Evolutionary conservation across 768 basidiomycete genomes (phyloP), one percentile per base, ranked within the genome.

Genomic region (Rhodotorula paludigena): DNA sequence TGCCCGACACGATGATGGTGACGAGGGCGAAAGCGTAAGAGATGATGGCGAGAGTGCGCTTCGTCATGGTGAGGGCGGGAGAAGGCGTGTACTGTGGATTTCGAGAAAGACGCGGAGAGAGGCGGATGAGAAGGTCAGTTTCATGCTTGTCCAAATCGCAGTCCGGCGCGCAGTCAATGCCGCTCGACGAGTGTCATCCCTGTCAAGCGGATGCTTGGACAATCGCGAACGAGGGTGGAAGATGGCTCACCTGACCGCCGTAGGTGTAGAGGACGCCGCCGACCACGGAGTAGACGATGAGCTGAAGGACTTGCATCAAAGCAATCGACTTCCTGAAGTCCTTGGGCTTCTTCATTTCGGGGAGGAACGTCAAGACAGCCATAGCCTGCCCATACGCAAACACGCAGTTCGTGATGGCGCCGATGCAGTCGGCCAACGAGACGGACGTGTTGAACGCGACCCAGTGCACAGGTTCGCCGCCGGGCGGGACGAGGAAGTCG

Each of bases 21-120:
- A 61, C 60, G 52, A 61, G 52, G 7, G 60, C 60, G 28, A 61
- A 61, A 25, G 51, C 52, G 52, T 61, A 61, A 12, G 60, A n/a
- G 11, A 42, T 25, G 33, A 61, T 44, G 41, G 15, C 25, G 41
- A 51, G 20, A 14, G 32, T 61, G n/a, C 18, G 45, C 23, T 30
- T 8, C 5, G 45, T 54, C 51, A 61, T 54, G 28, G 60, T 44
- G 4, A 61, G 42, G 3, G 60, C 60, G 23, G 60, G 60, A 1
- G 51, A 53, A 2, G 60, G 14, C 5, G 23, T 25, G 52, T 61
- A 61, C 42, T 60, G 57, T 3, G 32, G 10, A n/a, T n/a, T n/a
- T n/a, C n/a, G n/a, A n/a, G 51, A 20, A 4, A 25, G 16, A 20
- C 2, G 28, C 32, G 51, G 49, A 16, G 32, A 35, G 51, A 21